phyloP scores from a whole-genome alignment of 257 asterid species.

The Solanum ossicruentum region DNA sequence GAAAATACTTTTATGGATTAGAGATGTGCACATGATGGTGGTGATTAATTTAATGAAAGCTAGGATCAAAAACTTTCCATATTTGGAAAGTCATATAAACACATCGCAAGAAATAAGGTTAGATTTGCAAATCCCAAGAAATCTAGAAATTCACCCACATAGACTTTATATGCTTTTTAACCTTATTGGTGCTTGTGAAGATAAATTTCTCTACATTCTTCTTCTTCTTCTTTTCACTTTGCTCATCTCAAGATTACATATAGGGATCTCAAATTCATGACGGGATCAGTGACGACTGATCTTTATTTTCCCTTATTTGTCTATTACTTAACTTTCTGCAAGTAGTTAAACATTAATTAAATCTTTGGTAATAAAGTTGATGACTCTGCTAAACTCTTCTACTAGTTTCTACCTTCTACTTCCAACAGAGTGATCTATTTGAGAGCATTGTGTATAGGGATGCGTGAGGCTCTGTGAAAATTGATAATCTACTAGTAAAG shows the following conservation, averaged over 20 bases:
- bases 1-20: conserved; percentile 19
- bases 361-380: not conserved
- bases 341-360: not conserved
- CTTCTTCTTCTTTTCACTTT: not conserved
- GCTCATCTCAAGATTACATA: conserved; percentile 49
- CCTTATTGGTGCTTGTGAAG: conserved; percentile 25
- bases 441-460: not conserved
- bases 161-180: conserved; percentile 9
- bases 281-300: conserved; percentile 16
- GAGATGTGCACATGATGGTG: conserved; percentile 28
- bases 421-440: not conserved
- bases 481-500: too few species aligned
- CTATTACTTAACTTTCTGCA: not conserved
- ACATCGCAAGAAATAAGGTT: conserved; percentile 9
- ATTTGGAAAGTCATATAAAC: conserved; percentile 24
- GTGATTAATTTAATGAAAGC: conserved; percentile 3
- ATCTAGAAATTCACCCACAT: conserved; percentile 28
- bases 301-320: not conserved
- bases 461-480: too few species aligned
- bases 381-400: not conserved
- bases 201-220: not conserved
- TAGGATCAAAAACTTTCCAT: conserved; percentile 15
- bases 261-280: not conserved
- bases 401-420: not conserved
- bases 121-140: conserved; percentile 18